Percentiles rank a stretch among this genome's conserved stretches.
Conservation (phyloP, 371 early-diverging fungal genomes). For the Phascolomyces articulosus region DNA sequence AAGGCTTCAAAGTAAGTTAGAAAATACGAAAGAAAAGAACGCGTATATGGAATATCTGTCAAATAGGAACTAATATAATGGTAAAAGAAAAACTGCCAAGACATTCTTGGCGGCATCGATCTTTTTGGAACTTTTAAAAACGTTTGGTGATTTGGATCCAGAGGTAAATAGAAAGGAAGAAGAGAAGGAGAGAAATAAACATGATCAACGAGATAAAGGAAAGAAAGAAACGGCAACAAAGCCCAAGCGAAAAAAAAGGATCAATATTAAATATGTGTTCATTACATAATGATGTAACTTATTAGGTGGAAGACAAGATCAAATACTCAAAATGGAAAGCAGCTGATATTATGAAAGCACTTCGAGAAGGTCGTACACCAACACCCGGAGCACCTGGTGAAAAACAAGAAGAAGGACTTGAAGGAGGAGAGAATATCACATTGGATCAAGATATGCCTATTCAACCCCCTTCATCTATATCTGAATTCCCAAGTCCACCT, state of each 20-base stretch:
- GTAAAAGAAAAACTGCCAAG: slow-evolving; percentile 79
- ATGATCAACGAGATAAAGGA: too few relatives aligned
- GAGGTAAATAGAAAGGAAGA: slow-evolving; percentile 44
- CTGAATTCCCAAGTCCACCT: slow-evolving; percentile 56
- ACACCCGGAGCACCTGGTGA: slow-evolving; percentile 65
- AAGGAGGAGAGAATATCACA: slow-evolving; percentile 7
- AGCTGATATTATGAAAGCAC: slow-evolving; percentile 88
- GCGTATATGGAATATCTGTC: too few relatives aligned
- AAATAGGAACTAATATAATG: not conserved
- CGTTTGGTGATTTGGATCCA: slow-evolving; percentile 79
- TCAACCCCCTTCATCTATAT: slow-evolving; percentile 35
- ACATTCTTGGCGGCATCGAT: slow-evolving; percentile 84
- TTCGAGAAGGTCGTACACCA: slow-evolving; percentile 86
- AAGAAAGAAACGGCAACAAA: too few relatives aligned
- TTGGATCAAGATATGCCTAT: slow-evolving; percentile 7
- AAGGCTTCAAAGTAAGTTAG: slow-evolving; percentile 70
- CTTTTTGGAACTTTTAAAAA: slow-evolving; percentile 81
- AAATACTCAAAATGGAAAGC: slow-evolving; percentile 97
- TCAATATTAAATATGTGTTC: too few relatives aligned
- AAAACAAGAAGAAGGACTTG: slow-evolving; percentile 19
- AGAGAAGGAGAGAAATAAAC: not conserved
- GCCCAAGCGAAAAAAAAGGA: too few relatives aligned
- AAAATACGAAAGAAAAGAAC: not conserved
- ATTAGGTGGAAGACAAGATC: slow-evolving; percentile 82
- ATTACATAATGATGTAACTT: not conserved